phyloP scores from a whole-genome alignment of 148 eudicot genomes.

The Chenopodium berlandieri region DNA sequence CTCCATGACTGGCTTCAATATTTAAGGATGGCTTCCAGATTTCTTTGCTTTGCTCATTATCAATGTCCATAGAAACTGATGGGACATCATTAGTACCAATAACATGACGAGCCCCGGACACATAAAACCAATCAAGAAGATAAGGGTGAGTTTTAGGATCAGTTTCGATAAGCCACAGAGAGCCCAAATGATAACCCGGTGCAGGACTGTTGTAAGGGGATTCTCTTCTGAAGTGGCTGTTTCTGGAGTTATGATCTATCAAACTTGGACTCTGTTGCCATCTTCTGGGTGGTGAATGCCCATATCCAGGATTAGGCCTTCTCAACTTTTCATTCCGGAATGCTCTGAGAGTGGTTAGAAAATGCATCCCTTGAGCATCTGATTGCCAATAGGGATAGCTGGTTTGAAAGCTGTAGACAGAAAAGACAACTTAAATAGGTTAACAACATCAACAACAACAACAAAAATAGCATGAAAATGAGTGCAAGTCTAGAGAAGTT shows the following conservation, averaged over 20 bases:
- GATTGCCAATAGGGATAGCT: slow-evolving; percentile 88
- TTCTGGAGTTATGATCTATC: slow-evolving; percentile 37
- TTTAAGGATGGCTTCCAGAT: slow-evolving; percentile 38
- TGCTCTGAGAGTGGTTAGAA: slow-evolving; percentile 48
- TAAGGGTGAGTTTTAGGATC: slow-evolving; percentile 61
- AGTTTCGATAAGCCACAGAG: slow-evolving; percentile 57
- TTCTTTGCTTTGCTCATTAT: slow-evolving; percentile 32
- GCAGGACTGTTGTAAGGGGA: slow-evolving; percentile 24
- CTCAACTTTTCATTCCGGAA: slow-evolving; percentile 63
- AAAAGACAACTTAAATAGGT: no score
- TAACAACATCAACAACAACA: no score
- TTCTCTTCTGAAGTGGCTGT: slow-evolving; percentile 47
- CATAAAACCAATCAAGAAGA: slow-evolving; percentile 80
- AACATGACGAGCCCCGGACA: slow-evolving; percentile 40
- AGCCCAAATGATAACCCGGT: slow-evolving; percentile 43
- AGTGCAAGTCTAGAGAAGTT: not conserved
- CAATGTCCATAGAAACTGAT: slow-evolving; percentile 30
- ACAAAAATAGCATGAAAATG: not conserved
- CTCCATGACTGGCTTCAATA: slow-evolving; percentile 15
- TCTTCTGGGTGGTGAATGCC: slow-evolving; percentile 35
- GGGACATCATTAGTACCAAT: slow-evolving; percentile 27
- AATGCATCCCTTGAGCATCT: slow-evolving; percentile 61
- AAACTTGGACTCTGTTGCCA: slow-evolving; percentile 38
- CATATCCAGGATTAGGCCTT: slow-evolving; percentile 24
- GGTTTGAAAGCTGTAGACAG: slow-evolving; percentile 69